Evolutionary conservation across 202 grass and related monocot species (phyloP), one percentile per base, ranked within the genome.

Genomic region (Cymbopogon flexuosus): DNA sequence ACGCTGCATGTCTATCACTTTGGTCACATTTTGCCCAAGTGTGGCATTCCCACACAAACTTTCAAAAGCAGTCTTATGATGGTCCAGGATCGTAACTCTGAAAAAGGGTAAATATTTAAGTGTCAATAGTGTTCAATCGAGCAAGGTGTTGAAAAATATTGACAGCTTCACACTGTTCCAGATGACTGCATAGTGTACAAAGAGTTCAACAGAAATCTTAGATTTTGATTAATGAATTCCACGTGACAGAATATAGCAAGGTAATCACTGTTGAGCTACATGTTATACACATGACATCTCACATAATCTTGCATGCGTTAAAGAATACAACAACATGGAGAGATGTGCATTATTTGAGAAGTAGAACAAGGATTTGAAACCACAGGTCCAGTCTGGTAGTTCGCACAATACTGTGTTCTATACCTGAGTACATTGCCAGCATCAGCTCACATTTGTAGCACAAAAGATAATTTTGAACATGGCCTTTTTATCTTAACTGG

Each of bases 51-150:
- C 84, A 35, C 79, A 86, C 35, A 98, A 81, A 81, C 79, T 75
- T 84, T 98, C 88, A 35, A 89, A 80, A 68, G 95, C 95, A 82
- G 90, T 98, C 70, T 98, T 91, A 78, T 98, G 95, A 90, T 98
- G 95, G 39, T 98, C 95, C 74, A 98, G 73, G 14, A 98, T 86
- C 39, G 86, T 98, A 62, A 94, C 88, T 31, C 92, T 98, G 90
- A 78, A 89, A 88, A 82, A 66, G n/a, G 40, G 67, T 67, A 82
- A 21, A 51, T 16, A 13, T 35, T 39, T 34, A 62, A 39, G 76
- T 18, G 62, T 34, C 8, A 59, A 24, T 31, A 35, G 21, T n/a
- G 49, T 23, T 72, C 9, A 41, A 43, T 16, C 2, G 0, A 45
- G 13, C 15, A 64, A 5, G 5, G 46, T 29, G 0, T 46, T 23